Percentiles rank a stretch among this genome's conserved stretches.
Conservation (phyloP, 1,284 basidiomycete genomes). For the Austroboletus novae-zelandiae region DNA sequence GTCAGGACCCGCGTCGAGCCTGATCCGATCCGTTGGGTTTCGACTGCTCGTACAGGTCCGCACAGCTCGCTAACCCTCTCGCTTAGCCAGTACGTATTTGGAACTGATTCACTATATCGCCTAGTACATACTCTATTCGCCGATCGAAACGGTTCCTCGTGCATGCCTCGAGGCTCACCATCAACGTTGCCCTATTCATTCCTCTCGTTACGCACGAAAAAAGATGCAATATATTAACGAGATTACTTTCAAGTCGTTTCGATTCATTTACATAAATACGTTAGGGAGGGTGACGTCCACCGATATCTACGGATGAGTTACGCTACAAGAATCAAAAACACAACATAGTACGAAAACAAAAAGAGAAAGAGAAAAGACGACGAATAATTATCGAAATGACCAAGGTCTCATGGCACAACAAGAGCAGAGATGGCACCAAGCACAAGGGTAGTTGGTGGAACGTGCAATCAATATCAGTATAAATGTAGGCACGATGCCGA, state of each 20-base stretch:
- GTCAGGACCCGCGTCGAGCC: neutral
- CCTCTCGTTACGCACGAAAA: neutral
- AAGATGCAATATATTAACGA: slow-evolving; percentile 12
- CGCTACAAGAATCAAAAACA: slow-evolving; percentile 29
- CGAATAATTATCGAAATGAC: slow-evolving; percentile 24
- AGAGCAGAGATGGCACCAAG: slow-evolving; percentile 8
- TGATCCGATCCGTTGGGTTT: neutral
- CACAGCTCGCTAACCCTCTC: neutral
- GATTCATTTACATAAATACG: slow-evolving; percentile 29
- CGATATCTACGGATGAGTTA: slow-evolving; percentile 33
- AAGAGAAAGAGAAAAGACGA: neutral
- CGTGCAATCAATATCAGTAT: slow-evolving; percentile 33
- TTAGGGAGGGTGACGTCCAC: slow-evolving; percentile 19
- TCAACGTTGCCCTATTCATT: neutral
- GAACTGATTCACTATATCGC: neutral
- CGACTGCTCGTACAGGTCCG: neutral
- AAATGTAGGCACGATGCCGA: slow-evolving; percentile 15
- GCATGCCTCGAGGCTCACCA: slow-evolving; percentile 15
- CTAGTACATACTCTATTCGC: neutral
- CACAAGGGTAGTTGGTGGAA: slow-evolving; percentile 13
- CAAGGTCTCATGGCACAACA: neutral
- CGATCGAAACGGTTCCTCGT: slow-evolving; percentile 7
- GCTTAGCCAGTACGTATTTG: neutral
- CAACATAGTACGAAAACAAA: slow-evolving; percentile 2
- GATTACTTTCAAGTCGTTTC: slow-evolving; percentile 5